Conservation (phyloP, 1,284 basidiomycete species). For the Bondarzewia mesenterica region DNA sequence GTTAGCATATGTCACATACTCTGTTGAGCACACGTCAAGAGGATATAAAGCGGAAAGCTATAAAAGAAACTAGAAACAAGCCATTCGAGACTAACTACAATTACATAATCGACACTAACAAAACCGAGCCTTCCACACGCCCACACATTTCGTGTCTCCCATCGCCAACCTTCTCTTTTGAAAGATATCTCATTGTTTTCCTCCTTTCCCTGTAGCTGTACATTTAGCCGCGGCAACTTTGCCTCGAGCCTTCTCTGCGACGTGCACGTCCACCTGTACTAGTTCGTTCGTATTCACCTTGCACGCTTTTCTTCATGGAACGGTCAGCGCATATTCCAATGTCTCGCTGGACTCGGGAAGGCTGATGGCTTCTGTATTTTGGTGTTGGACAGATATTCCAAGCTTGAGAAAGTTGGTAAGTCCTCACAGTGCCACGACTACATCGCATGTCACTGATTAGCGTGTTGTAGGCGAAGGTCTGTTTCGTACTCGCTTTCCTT, state of each 20-base stretch:
- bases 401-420: constrained; percentile 71
- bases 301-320: constrained; percentile 25
- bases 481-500: constrained; percentile 7
- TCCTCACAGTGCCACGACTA: constrained; percentile 15
- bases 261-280: neutral
- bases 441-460: neutral
- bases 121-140: constrained; percentile 2
- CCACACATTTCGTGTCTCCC: neutral
- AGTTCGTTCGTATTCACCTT: neutral
- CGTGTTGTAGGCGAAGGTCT: constrained; percentile 22
- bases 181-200: neutral
- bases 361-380: neutral
- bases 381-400: constrained; percentile 43
- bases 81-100: neutral
- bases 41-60: too few relatives aligned
- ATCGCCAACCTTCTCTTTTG: neutral
- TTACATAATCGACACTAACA: constrained; percentile 10
- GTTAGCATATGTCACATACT: too few relatives aligned
- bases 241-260: neutral
- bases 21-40: too few relatives aligned
- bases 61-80: too few relatives aligned
- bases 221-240: neutral
- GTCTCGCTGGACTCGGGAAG: constrained; percentile 6
- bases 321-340: constrained; percentile 23
- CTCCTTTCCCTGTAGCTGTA: neutral